Evolutionary conservation across 768 basidiomycete genomes (phyloP), one percentile per base, ranked within the genome.

Genomic region (Xerocomus spinulosus): DNA sequence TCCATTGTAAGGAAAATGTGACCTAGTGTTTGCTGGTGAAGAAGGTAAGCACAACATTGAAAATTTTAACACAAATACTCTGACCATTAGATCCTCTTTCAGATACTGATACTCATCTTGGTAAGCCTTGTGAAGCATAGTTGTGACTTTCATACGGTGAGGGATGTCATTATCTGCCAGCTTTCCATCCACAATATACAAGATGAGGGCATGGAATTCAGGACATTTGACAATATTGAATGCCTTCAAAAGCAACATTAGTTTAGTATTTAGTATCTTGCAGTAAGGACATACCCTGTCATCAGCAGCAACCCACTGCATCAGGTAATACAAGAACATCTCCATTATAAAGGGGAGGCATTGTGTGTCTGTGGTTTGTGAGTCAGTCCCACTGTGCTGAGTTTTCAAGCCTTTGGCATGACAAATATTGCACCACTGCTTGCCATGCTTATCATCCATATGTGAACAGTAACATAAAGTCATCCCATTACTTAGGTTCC

Each of bases 201-300:
- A 42, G 21, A 48, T 21, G 10, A 48, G 41, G 4, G 34, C n/a
- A n/a, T n/a, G n/a, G n/a, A n/a, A n/a, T n/a, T n/a, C n/a, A n/a
- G n/a, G n/a, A n/a, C n/a, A n/a, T 28, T 48, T 34, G 9, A 48
- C n/a, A 5, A 34, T 17, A 21, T 48, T 48, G 9, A 48, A 42
- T 6, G 47, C 12, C 47, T 39, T n/a, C n/a, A n/a, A n/a, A n/a
- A n/a, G n/a, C n/a, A n/a, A n/a, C n/a, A n/a, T n/a, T n/a, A n/a
- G n/a, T n/a, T n/a, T n/a, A n/a, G 15, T 23, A 9, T 24, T 10
- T 9, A 25, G 8, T 6, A 2, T 4, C 21, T 21, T 35, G 5
- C 18, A 35, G n/a, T 4, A 39, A 46, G 23, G 15, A 39, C 9
- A 20, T 36, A 46, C 37, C 37, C 10, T 9, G 6, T 46, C 34